Evolutionary conservation across 306 rosid genomes (phyloP), one percentile per base, ranked within the genome.

Genomic region (Vigna unguiculata): DNA sequence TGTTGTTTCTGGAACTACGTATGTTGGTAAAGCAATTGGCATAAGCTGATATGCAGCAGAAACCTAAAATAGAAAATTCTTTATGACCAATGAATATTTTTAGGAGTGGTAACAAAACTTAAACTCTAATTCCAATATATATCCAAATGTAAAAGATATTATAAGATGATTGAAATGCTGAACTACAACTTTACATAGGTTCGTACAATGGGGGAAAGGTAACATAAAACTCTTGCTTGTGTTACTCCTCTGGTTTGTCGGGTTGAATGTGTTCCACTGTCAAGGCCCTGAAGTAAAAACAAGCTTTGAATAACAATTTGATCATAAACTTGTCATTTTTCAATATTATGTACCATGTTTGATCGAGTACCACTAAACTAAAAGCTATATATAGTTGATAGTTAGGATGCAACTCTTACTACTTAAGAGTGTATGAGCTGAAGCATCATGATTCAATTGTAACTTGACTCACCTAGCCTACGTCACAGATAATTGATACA

Each of bases 271-370:
- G 4, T 46, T 38, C 48, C 73, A 15, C 28, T 49, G 46, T 49
- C 7, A 53, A 36, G 4, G 9, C 22, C 36, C 64, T 52, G 52
- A 52, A 36, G 63, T 52, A 34, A 51, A 52, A n/a, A 19, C 47
- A 17, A 51, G 12, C 21, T 8, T 51, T 19, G 9, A 4, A n/a
- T 58, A 47, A 69, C 28, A 70, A 14, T 52, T 34, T 11, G 34
- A 34, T 21, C 12, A 21, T 70, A 21, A 38, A 48, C 38, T 48
- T 74, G 4, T 63, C 28, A 69, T 36, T 36, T 78, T 78, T 43
- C 40, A 4, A 12, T 25, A 17, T 28, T 1, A 19, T 45, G 6
- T 43, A 49, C 19, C 30, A 38, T 60, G 21, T 40, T 78, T 48
- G 82, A 48, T 71, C 4, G 32, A 28, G 4, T 28, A 28, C 32